Base-by-base conservation (phyloP, 108 stramenopile genomes). In the Cyclostephanos tholiformis region DNA sequence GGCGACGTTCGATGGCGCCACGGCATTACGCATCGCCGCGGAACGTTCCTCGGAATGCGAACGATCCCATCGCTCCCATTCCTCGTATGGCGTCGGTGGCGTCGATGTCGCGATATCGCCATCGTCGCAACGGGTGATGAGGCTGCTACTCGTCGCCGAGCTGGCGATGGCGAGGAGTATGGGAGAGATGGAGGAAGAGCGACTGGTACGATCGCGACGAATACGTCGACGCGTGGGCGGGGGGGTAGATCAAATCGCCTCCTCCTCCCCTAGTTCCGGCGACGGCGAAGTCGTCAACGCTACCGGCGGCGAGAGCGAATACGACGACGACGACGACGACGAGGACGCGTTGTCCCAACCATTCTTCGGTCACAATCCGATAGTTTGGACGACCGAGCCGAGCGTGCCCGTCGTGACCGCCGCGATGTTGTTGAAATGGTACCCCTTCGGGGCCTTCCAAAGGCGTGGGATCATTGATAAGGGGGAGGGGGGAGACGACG, bases 351-450 rank as follows among this genome's bases (percentile, higher is more conserved):
- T 8, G 9, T 1, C 6, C 12, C 41, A 12, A 12, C 11, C 69
- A 19, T 77, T 64, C 57, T 32, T 44, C 13, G 76, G 76, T 19
- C 63, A 77, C 56, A 78, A 78, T 65, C 77, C 77, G 22, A 78
- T 78, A 13, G 23, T 58, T 29, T 78, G 77, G 77, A 78, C 71
- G 52, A 48, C 56, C 14, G 77, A 78, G 30, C 87, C 91, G 19
- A 88, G 77, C 32, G 85, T 72, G 12, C 88, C 93, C 7, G 85
- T 88, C 30, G 90, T 89, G 17, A 87, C 59, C 3, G 90, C 85
- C 7, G 76, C 82, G 1, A 85, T 68, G 11, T 69, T 80, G 62
- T 76, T 88, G 30, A 78, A 60, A 9, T 71, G 70, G 77, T 71
- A 66, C 52, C 77, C 77, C 12, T 10, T 58, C 12, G 77, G 77